Evolutionary conservation across 1,139 yeast genomes (phyloP).

Genomic region (Suhomyces choctaworum): DNA sequence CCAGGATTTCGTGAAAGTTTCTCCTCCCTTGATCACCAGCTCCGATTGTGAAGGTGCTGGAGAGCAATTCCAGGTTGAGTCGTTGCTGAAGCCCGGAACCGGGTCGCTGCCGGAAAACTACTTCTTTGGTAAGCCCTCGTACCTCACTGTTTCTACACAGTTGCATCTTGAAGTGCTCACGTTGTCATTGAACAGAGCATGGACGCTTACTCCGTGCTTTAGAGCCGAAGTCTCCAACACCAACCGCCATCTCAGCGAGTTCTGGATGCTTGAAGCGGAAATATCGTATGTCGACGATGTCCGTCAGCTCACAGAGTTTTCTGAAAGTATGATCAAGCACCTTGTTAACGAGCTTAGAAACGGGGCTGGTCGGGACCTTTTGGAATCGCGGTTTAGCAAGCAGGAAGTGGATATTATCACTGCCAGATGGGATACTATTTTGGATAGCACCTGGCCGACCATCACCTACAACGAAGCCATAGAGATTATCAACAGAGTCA

Average conservation of each 20-base stretch:
- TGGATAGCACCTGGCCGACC: slow-evolving; percentile 57
- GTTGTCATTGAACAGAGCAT: slow-evolving; percentile 74
- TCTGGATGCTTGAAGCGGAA: slow-evolving; percentile 98
- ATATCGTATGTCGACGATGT: slow-evolving; percentile 64
- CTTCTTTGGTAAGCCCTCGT: slow-evolving; percentile 70
- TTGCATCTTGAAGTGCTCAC: slow-evolving; percentile 84
- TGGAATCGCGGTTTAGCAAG: slow-evolving; percentile 37
- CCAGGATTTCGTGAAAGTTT: slow-evolving; percentile 64
- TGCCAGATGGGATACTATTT: slow-evolving; percentile 30
- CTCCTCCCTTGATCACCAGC: slow-evolving; percentile 83
- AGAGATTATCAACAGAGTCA: slow-evolving; percentile 36
- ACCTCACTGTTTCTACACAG: slow-evolving; percentile 88
- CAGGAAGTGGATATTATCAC: slow-evolving; percentile 28
- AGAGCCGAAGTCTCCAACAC: slow-evolving; percentile 94
- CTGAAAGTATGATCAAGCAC: slow-evolving; percentile 66
- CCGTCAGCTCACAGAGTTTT: slow-evolving; percentile 59
- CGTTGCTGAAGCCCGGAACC: slow-evolving; percentile 16
- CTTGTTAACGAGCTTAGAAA: slow-evolving; percentile 45
- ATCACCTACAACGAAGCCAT: slow-evolving; percentile 79
- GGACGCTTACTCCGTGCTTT: slow-evolving; percentile 91
- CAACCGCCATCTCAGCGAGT: slow-evolving; percentile 86
- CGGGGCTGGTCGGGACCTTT: slow-evolving; percentile 43
- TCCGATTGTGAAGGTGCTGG: slow-evolving; percentile 99
- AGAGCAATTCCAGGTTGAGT: slow-evolving; percentile 66
- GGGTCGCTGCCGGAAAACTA: slow-evolving; percentile 16